A percentile compares a stretch with the other conserved stretches of the same genome.
phyloP scores from a whole-genome alignment of 2,329 filamentous ascomycete genomes.

The Metarhizium sp. region DNA sequence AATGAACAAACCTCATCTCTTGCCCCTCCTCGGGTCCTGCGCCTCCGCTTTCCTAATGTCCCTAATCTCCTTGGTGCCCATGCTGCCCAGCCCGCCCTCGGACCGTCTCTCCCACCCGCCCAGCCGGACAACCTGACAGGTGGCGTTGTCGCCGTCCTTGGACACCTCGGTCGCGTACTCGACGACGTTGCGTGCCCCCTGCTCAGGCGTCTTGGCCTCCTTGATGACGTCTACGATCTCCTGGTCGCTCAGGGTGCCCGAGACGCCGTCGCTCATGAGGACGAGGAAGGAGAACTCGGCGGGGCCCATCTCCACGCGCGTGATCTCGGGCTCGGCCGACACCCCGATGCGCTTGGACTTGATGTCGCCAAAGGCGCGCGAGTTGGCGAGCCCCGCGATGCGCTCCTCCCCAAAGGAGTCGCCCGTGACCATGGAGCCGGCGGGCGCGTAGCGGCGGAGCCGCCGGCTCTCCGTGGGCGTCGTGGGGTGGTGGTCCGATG shows the following conservation, averaged over 20 bases:
- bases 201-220: conserved; percentile 83
- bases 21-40: conserved; percentile 65
- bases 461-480: conserved; percentile 74
- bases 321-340: conserved; percentile 85
- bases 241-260: conserved; percentile 77
- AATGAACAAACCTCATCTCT: conserved; percentile 25
- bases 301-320: conserved; percentile 66
- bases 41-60: conserved; percentile 77
- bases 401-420: conserved; percentile 97
- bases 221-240: conserved; percentile 96
- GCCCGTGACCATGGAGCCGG: conserved; percentile 67
- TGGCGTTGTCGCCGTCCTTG: conserved; percentile 56
- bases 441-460: conserved; percentile 70
- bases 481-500: conserved; percentile 88
- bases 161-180: conserved; percentile 83
- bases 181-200: conserved; percentile 70
- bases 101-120: conserved; percentile 63
- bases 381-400: conserved; percentile 88
- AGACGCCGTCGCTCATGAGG: conserved; percentile 81
- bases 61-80: conserved; percentile 86
- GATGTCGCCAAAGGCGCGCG: conserved; percentile 89
- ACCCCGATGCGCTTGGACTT: conserved; percentile 86
- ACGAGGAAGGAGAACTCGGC: conserved; percentile 87
- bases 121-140: conserved; percentile 56
- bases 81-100: conserved; percentile 79